Evolutionary conservation across 2,329 filamentous ascomycete species (phyloP), one percentile per base, ranked within the genome.

Genomic region (Botrytis porri): DNA sequence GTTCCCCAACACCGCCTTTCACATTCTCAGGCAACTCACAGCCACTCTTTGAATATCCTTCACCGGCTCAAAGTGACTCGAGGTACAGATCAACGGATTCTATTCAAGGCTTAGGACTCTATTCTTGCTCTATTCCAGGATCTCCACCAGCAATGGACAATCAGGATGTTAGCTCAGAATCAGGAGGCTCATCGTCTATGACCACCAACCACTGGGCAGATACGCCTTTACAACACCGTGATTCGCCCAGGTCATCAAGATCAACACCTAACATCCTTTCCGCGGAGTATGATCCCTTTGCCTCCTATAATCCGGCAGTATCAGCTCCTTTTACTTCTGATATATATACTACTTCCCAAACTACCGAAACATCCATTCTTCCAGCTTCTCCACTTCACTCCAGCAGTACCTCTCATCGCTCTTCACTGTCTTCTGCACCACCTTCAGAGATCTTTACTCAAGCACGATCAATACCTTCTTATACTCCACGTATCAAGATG

Each of bases 211-310:
- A 67, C 73, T 80, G 79, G 79, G 74, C 77, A 73, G 76, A 76
- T n/a, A 69, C 73, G 48, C 69, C 72, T 65, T 70, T 77, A 48
- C 78, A 79, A 66, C 77, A 77, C 70, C 76, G 73, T 66, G 75
- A 73, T 57, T 75, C 76, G 59, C 74, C 79, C 43, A 77, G 77
- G 62, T 77, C 78, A 43, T 74, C 78, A 43, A 76, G 78, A 41
- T 74, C 78, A 39, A 78, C 77, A 74, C 82, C 85, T 70, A 85
- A 83, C 76, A 82, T 86, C 43, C 79, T 87, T 72, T 82, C 85
- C 48, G 79, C 84, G 51, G 86, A 87, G 63, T 89, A 88, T 78
- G 85, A 86, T 76, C 80, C 84, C 43, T 89, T 87, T 77, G 82
- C 82, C 74, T 81, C 82, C 73, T 88, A 87, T 77, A 83, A 85